Evolutionary conservation across 805 yeast species (phyloP), one percentile per base, ranked within the genome.

Genomic region (Candida tammaniensis): DNA sequence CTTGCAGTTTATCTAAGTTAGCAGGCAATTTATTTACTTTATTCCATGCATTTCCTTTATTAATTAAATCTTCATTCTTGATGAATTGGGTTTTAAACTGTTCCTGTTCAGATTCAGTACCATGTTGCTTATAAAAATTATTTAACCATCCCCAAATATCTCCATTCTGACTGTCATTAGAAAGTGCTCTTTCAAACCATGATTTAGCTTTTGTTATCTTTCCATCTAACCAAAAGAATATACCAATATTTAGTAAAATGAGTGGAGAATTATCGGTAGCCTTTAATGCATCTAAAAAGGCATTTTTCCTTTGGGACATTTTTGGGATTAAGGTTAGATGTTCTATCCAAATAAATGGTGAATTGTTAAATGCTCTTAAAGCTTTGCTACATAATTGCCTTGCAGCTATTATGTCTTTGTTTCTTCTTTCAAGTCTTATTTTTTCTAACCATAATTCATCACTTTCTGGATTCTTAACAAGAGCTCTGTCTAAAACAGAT

Each of bases 61-160:
- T 71, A 1, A 91, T 86, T 26, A 73, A 78, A 2, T 71, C 75
- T 19, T 36, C 52, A 3, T 22, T 30, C 3, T 49, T 55, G 4
- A 44, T 33, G 22, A 76, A 74, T 16, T 52, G 49, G 5, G 46
- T 39, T 16, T 69, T 41, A 24, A 80, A 49, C 4, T 46, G 41
- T 3, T 52, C 47, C n/a, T 57, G 27, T 10, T 72, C 78, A 2
- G 53, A 59, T 4, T 48, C 51, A 4, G 55, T 45, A 2, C 70
- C 73, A 31, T 59, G 61, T 40, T 67, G 71, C 14, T 44, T 32
- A 27, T 65, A 37, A 42, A 72, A 76, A 17, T 68, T 64, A 46
- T 74, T 76, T 31, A 68, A 49, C 82, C 87, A 81, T 1, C 78
- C 74, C 83, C 94, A 87, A 3, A 71, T 57, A 56, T 89, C 97